Evolutionary conservation across 2,329 filamentous ascomycete species (phyloP), one percentile per base, ranked within the genome.

Genomic region (Aspergillus chevalieri): DNA sequence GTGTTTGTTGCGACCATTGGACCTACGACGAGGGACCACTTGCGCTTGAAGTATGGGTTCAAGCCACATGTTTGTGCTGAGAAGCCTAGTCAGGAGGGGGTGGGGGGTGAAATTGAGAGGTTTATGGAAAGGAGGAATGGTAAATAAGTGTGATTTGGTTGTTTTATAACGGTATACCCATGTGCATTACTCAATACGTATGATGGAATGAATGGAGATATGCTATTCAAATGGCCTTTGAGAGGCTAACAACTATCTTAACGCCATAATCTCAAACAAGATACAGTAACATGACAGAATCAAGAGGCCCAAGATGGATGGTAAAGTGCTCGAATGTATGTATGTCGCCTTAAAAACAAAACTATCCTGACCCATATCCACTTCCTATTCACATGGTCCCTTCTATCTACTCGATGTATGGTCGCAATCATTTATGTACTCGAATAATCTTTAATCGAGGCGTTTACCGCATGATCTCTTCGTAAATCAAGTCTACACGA

Each of bases 1-100:
- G 50, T 83, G 1, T 83, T 80, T 54, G 76, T 97, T 52, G 89
- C 86, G 12, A 94, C 91, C 0, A 98, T 98, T 68, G 93, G 93
- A 0, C 92, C 93, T 10, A 98, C 93, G 15, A 98, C 93, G 9
- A 79, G 85, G 54, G 83, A 90, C 57, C 84, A 89, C 69, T 71
- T 98, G 47, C 55, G 58, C 6, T 57, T 54, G 34, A 63, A 65
- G 19, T 73, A 69, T 60, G 71, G 67, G 17, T 69, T 77, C 52
- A 66, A 71, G 50, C 65, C 73, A 4, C 72, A 78, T 63, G 72
- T 75, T n/a, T 94, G 86, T 67, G 88, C 93, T 1, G 81, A 81
- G 60, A 85, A 78, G 60, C 93, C 93, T 1, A 95, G 82, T 65
- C 88, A 91, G 0, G 83, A 92, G 61, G 91, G 91, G 0, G 73